Conservation (phyloP, 1,139 yeast species). For the Kurtzmaniella quercitrusa region DNA sequence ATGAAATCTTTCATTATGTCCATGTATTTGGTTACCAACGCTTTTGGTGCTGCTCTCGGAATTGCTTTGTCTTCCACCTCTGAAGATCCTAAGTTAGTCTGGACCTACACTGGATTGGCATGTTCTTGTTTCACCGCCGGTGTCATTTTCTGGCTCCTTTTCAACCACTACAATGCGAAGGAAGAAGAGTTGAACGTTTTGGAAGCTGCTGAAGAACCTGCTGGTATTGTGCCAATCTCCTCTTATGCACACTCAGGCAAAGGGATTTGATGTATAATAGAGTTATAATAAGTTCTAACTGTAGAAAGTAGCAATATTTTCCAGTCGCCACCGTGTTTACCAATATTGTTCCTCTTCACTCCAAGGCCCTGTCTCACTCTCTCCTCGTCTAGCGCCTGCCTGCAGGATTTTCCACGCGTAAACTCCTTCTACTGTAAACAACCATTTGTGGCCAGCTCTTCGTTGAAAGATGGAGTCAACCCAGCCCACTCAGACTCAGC, state of each 20-base stretch:
- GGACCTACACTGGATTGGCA: constrained; percentile 65
- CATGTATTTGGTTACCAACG: constrained; percentile 56
- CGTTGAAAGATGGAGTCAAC: constrained; percentile 20
- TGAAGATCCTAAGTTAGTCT: constrained; percentile 61
- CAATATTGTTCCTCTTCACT: too few species aligned
- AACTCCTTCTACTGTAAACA: background rate
- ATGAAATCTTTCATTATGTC: constrained; percentile 70
- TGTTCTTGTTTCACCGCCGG: constrained; percentile 59
- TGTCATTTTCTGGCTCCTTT: constrained; percentile 55
- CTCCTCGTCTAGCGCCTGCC: too few species aligned
- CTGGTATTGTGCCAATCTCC: constrained; percentile 18
- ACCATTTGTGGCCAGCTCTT: background rate
- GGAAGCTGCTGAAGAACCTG: constrained; percentile 17
- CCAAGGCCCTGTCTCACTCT: too few species aligned
- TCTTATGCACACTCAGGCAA: constrained; percentile 21
- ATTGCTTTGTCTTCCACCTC: constrained; percentile 67
- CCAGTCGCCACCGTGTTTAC: too few species aligned
- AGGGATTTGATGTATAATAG: constrained; percentile 8
- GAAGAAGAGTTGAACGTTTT: constrained; percentile 62
- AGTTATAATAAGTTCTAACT: background rate
- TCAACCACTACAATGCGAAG: constrained; percentile 50
- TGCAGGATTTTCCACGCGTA: background rate
- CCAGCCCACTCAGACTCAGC: constrained; percentile 55
- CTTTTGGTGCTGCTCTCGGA: constrained; percentile 69
- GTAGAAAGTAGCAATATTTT: too few species aligned